These are phyloP conservation scores for Puccinia coronata DNA, from an alignment of 1,284 basidiomycete genomes.

Conservation along the genomic window DNA sequence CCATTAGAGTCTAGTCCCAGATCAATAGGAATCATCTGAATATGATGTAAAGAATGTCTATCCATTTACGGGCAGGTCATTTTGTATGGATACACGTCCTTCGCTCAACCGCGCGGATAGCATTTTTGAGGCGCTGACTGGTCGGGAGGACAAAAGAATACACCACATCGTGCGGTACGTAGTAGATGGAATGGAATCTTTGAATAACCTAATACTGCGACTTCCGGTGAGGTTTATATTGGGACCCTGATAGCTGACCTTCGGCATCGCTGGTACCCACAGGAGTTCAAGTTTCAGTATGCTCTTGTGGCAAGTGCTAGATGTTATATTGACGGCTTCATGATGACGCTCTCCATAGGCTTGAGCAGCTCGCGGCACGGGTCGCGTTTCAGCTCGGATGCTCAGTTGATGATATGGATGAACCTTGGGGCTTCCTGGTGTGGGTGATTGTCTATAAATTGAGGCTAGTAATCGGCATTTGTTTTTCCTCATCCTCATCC, in stretches of 20 bases:
- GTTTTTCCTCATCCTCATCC: too few species aligned
- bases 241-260: not conserved
- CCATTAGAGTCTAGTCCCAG: too few species aligned
- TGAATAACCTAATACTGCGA: too few species aligned
- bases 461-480: not conserved
- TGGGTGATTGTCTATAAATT: not conserved
- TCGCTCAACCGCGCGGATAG: too few species aligned
- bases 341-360: not conserved
- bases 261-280: not conserved
- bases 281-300: not conserved
- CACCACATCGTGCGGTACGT: too few species aligned
- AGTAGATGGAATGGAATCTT: too few species aligned
- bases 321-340: not conserved
- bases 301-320: not conserved
- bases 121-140: too few species aligned
- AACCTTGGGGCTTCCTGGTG: not conserved
- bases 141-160: too few species aligned
- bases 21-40: too few species aligned
- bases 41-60: too few species aligned
- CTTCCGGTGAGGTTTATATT: not conserved
- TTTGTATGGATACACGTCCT: too few species aligned
- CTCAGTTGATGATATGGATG: not conserved
- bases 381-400: not conserved
- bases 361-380: not conserved
- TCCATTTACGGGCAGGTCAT: too few species aligned